Evolutionary conservation across 1,284 basidiomycete genomes (phyloP).

Genomic region (Ganoderma resinaceum): DNA sequence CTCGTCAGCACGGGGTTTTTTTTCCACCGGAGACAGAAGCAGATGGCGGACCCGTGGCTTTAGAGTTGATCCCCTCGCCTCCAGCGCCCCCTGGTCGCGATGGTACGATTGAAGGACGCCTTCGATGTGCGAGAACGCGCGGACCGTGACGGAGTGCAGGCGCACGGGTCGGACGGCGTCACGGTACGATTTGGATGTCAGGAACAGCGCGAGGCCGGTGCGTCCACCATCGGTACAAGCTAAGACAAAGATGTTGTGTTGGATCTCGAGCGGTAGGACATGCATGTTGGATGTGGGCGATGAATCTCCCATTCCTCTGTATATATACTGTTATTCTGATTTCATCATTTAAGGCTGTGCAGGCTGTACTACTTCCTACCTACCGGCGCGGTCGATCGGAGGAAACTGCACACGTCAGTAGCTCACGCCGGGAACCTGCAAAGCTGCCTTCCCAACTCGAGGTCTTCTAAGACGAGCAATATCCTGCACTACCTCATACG

Average conservation of each 20-base stretch:
- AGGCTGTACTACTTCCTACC: not conserved
- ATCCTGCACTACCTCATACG: too few species aligned
- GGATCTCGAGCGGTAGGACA: constrained; percentile 6
- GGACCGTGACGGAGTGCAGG: constrained; percentile 14
- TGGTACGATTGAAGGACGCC: not conserved
- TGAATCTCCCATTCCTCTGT: not conserved
- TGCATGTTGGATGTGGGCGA: not conserved
- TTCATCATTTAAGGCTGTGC: not conserved
- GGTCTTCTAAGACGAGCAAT: too few species aligned
- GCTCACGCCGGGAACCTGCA: too few species aligned
- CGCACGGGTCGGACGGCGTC: not conserved
- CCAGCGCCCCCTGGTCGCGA: not conserved
- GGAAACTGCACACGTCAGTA: not conserved
- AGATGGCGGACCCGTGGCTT: not conserved
- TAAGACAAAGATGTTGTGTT: constrained; percentile 3
- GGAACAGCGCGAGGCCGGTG: constrained; percentile 4
- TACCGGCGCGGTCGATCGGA: not conserved
- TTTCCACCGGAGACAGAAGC: not conserved
- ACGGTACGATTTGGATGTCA: not conserved
- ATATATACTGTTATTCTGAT: not conserved
- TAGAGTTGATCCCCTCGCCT: not conserved
- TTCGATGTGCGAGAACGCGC: not conserved
- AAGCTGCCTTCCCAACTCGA: too few species aligned
- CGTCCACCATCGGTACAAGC: constrained; percentile 11
- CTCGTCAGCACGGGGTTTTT: not conserved